These are phyloP conservation scores for Epichloe gansuensis DNA, from an alignment of 2,329 filamentous ascomycete genomes.

Conservation along the genomic window DNA sequence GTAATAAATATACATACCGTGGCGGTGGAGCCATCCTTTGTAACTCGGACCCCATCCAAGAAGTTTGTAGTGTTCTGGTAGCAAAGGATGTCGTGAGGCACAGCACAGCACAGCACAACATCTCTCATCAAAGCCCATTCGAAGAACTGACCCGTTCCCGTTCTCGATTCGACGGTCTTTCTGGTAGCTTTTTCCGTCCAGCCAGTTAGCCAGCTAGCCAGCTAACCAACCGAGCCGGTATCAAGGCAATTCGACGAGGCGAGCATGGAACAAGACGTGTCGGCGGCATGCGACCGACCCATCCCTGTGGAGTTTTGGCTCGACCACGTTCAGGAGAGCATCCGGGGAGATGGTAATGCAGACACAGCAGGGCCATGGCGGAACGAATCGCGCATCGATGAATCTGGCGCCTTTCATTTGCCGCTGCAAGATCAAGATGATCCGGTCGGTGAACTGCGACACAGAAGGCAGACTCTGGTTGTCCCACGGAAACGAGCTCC, in stretches of 20 bases:
- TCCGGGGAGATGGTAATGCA: neutral
- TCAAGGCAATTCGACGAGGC: neutral
- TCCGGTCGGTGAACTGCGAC: neutral
- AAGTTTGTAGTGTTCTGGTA: no score
- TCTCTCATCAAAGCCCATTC: no score
- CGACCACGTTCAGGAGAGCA: neutral
- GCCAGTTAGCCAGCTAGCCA: no score
- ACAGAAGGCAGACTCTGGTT: neutral
- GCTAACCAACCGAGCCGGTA: no score
- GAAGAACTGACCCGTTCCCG: no score
- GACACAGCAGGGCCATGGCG: neutral
- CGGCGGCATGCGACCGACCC: neutral
- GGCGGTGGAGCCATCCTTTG: neutral
- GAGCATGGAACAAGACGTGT: neutral
- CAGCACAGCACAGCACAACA: no score
- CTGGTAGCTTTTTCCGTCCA: no score
- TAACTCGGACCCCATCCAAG: no score
- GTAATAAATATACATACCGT: neutral
- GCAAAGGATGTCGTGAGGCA: no score
- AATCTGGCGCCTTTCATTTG: neutral
- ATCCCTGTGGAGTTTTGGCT: slow-evolving; percentile 1
- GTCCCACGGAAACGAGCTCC: neutral
- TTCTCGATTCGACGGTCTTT: no score
- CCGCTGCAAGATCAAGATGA: neutral
- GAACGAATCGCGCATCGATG: neutral